Evolutionary conservation across 768 basidiomycete genomes (phyloP).

Genomic region (Tricholoma flavovirens): DNA sequence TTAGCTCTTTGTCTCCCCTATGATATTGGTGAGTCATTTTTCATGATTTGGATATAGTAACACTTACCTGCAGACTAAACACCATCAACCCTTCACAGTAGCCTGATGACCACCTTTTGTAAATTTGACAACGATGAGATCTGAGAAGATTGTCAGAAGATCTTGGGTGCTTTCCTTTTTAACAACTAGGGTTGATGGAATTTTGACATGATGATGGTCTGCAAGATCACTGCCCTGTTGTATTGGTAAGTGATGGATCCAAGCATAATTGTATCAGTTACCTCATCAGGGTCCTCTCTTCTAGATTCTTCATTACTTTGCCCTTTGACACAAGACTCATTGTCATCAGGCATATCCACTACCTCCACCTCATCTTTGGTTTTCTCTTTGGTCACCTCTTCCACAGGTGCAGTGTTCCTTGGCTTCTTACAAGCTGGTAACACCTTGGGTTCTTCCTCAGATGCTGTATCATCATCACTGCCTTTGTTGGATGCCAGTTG

Average conservation of each 20-base stretch:
- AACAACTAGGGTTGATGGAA: not conserved
- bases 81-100: not conserved
- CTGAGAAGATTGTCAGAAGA: constrained; percentile 3
- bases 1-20: not conserved
- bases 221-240: not conserved
- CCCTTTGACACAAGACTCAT: no score
- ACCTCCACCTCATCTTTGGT: no score
- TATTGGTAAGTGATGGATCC: not conserved
- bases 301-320: no score
- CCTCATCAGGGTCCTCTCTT: no score
- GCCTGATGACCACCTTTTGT: not conserved
- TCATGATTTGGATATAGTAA: not conserved
- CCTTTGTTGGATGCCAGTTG: no score
- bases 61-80: not conserved
- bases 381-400: no score
- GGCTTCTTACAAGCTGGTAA: no score
- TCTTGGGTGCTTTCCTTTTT: constrained; percentile 1
- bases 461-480: no score
- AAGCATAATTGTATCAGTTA: not conserved
- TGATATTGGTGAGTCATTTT: not conserved
- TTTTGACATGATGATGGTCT: not conserved
- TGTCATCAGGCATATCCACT: no score
- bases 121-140: constrained; percentile 1
- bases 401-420: no score
- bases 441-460: no score